These are phyloP conservation scores for Suillus spraguei DNA, from an alignment of 768 basidiomycete species.

Conservation along the genomic window DNA sequence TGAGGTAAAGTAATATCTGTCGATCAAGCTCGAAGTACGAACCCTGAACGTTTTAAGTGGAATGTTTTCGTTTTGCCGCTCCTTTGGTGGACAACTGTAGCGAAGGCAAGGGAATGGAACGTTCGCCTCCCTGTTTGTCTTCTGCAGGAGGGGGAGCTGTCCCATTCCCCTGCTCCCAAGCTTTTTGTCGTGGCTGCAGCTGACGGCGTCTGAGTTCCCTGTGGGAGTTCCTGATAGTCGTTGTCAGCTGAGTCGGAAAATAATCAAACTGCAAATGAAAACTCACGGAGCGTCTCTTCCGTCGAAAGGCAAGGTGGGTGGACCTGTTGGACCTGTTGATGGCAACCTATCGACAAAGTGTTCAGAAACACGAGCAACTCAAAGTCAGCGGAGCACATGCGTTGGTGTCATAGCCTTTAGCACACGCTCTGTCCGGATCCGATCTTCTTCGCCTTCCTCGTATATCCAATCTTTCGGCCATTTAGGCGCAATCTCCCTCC, in stretches of 20 bases:
- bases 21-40: background rate
- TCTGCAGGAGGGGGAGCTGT: background rate
- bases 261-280: background rate
- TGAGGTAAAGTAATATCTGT: background rate
- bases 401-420: background rate
- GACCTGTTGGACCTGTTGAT: background rate
- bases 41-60: background rate
- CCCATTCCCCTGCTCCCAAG: background rate
- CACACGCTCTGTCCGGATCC: background rate
- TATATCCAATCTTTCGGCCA: constrained; percentile 32
- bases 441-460: constrained; percentile 4
- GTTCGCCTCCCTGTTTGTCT: background rate
- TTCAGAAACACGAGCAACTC: background rate
- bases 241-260: background rate
- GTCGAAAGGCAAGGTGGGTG: background rate
- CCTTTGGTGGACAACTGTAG: background rate
- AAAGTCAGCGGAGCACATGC: background rate
- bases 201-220: background rate
- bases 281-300: background rate
- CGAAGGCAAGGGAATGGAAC: background rate
- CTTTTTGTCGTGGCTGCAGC: background rate
- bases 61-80: background rate
- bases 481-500: constrained; percentile 25
- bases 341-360: background rate
- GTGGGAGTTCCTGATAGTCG: background rate